Evolutionary conservation across 169 alveolate species (phyloP).

Genomic region (Plasmodium inui): DNA sequence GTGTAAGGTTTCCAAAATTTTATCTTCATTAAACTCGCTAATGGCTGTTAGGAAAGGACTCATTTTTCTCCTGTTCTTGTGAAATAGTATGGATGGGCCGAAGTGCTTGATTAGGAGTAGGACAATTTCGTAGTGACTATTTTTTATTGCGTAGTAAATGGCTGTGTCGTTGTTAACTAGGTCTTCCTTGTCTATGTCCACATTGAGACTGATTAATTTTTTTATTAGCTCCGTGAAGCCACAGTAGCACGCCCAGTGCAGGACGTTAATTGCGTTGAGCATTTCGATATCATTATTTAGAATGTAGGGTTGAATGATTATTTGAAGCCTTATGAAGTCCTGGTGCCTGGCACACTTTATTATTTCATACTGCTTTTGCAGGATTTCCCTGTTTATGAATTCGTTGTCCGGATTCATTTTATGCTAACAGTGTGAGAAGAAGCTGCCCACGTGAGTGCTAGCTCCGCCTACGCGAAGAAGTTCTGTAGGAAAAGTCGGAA

Average conservation of each 20-base stretch:
- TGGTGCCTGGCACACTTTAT: constrained; percentile 70
- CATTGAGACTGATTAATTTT: constrained; percentile 75
- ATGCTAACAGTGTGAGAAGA: neutral
- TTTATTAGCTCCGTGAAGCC: constrained; percentile 82
- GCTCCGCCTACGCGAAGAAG: too few relatives aligned
- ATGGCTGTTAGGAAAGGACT: constrained; percentile 90
- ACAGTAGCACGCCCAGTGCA: constrained; percentile 86
- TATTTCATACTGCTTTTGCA: constrained; percentile 63
- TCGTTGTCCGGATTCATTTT: constrained; percentile 21
- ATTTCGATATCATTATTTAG: constrained; percentile 74
- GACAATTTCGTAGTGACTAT: constrained; percentile 82
- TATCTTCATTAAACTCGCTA: constrained; percentile 87
- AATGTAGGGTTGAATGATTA: constrained; percentile 59
- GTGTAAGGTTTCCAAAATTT: constrained; percentile 84
- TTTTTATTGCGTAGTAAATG: constrained; percentile 84
- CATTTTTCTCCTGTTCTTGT: constrained; percentile 80
- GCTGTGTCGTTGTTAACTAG: constrained; percentile 86
- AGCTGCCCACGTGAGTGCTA: too few relatives aligned
- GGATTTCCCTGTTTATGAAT: constrained; percentile 33
- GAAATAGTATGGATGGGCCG: constrained; percentile 83
- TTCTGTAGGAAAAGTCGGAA: too few relatives aligned
- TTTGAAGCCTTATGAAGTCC: constrained; percentile 48
- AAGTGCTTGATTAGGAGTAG: constrained; percentile 78
- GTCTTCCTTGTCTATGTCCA: constrained; percentile 83
- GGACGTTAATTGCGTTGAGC: constrained; percentile 74